Evolutionary conservation across 495 filamentous ascomycete species (phyloP).

Genomic region (Trypethelium eluteriae): DNA sequence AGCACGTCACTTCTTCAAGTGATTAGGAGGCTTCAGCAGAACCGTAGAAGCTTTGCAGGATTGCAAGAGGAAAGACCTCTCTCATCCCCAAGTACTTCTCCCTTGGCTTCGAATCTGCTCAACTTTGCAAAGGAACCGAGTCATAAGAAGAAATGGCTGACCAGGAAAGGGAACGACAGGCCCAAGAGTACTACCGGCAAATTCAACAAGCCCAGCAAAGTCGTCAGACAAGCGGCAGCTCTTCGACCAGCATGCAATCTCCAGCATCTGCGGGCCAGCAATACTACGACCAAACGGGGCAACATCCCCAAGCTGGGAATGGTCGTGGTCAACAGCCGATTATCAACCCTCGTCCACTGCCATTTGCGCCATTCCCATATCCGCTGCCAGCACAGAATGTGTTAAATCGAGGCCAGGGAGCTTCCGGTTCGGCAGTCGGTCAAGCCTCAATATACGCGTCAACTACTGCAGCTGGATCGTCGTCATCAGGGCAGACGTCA

Average conservation of each 20-base stretch:
- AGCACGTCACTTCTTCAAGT: no score
- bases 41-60: no score
- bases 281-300: background rate
- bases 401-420: background rate
- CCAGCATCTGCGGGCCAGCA: background rate
- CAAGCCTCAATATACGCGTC: background rate
- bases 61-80: no score
- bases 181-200: slow-evolving; percentile 5
- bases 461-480: background rate
- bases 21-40: no score
- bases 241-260: background rate
- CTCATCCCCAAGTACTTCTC: no score
- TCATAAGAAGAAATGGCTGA: background rate
- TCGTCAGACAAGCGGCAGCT: no score
- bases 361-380: background rate
- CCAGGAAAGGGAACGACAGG: slow-evolving; percentile 1
- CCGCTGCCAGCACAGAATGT: background rate
- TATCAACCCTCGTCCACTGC: slow-evolving; percentile 1
- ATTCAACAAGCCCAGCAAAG: slow-evolving; percentile 1
- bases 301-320: background rate
- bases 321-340: background rate
- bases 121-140: no score
- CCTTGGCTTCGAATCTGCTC: no score
- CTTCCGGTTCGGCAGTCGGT: background rate
- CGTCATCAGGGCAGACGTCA: background rate